phyloP scores from a whole-genome alignment of 2,329 filamentous ascomycete genomes.

The Apiospora sp. region DNA sequence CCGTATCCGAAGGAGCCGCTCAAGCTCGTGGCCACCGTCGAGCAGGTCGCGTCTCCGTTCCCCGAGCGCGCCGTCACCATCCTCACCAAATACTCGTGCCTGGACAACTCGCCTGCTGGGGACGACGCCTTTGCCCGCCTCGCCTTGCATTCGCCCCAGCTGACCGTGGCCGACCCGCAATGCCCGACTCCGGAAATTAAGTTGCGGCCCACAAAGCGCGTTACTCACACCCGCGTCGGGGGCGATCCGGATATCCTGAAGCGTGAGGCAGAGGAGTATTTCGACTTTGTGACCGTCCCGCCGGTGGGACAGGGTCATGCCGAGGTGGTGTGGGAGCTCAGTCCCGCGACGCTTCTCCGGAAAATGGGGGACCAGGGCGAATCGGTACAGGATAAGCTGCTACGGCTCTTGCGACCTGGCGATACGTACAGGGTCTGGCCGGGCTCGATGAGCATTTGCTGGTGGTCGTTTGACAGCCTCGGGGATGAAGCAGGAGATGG shows the following conservation, averaged over 20 bases:
- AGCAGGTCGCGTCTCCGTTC: conserved; percentile 20
- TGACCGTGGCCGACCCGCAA: not conserved
- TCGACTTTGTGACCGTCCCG: conserved; percentile 16
- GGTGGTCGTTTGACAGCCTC: conserved; percentile 21
- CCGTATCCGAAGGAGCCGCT: not conserved
- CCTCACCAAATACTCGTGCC: conserved; percentile 24
- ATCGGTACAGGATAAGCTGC: not conserved
- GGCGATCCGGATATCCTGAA: conserved; percentile 23
- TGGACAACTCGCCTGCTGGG: conserved; percentile 14
- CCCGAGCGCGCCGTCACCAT: conserved; percentile 23
- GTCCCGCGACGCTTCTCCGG: not conserved
- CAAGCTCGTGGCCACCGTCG: conserved; percentile 8
- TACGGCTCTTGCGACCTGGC: conserved; percentile 22
- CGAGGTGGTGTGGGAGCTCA: conserved; percentile 18
- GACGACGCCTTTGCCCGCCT: conserved; percentile 22
- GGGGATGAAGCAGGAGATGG: not conserved
- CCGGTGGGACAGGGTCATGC: conserved; percentile 2
- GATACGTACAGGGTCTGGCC: conserved; percentile 9
- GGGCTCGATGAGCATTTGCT: not conserved
- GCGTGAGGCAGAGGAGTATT: not conserved
- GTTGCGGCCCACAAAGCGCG: not conserved
- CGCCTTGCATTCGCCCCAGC: conserved; percentile 13
- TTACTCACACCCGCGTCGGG: not conserved
- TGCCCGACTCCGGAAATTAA: not conserved
- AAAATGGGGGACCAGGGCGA: not conserved